phyloP scores from a whole-genome alignment of 495 filamentous ascomycete genomes.

The Annulohypoxylon stygium region DNA sequence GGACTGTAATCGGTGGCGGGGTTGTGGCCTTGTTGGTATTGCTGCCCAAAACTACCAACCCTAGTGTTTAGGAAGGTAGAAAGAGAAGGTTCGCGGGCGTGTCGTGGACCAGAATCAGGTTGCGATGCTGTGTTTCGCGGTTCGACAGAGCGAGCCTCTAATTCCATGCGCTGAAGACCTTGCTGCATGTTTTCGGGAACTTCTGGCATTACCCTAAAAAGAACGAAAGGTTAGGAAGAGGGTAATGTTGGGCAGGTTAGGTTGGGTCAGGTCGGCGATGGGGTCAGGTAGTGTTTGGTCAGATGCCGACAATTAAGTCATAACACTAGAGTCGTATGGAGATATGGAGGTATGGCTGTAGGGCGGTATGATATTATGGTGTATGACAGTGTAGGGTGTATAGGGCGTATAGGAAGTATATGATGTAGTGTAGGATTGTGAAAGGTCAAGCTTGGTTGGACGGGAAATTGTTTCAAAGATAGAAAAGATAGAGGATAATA shows the following conservation, averaged over 20 bases:
- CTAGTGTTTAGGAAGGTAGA: conserved; percentile 49
- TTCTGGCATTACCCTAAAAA: conserved; percentile 68
- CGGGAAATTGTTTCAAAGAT: conserved; percentile 3
- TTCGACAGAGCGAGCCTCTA: conserved; percentile 72
- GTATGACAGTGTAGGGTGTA: background rate
- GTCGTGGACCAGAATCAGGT: conserved; percentile 49
- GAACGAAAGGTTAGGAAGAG: conserved; percentile 17
- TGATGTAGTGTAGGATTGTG: background rate
- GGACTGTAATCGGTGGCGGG: conserved; percentile 47
- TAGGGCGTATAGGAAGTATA: background rate
- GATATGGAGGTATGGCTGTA: background rate
- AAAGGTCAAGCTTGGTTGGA: background rate
- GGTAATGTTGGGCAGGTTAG: conserved; percentile 11
- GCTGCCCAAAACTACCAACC: conserved; percentile 51
- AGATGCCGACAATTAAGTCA: conserved; percentile 31
- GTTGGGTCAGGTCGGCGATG: conserved; percentile 21
- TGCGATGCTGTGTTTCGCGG: conserved; percentile 46
- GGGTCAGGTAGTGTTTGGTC: conserved; percentile 30
- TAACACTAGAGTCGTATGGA: conserved; percentile 12
- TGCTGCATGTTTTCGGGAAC: conserved; percentile 86
- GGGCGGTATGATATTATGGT: background rate
- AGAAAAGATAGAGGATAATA: conserved; percentile 32
- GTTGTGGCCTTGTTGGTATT: conserved; percentile 42
- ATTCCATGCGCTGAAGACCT: conserved; percentile 88
- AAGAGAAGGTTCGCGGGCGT: conserved; percentile 52